Evolutionary conservation across 306 rosid genomes (phyloP), one percentile per base, ranked within the genome.

Genomic region (Cajanus cajan): DNA sequence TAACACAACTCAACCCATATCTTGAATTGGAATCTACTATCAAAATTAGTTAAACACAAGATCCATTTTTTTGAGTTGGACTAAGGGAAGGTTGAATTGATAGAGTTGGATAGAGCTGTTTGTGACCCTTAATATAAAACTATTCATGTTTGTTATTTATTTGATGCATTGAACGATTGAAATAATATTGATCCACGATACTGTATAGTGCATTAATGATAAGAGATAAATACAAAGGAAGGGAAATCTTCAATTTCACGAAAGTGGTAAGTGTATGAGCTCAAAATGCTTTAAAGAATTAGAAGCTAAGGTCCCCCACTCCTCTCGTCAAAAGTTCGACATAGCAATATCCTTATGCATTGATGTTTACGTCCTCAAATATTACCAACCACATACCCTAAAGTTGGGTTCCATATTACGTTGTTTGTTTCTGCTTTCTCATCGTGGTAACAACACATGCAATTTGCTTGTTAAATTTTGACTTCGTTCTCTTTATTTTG

Each of bases 381-480:
- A 82, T 87, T 85, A 78, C 88, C 84, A 92, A 84, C 97, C 97
- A 85, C 89, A 82, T 8, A 82, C 84, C 86, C 86, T 82, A 92
- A 92, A 92, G 91, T 83, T 79, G 11, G 76, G 84, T 87, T 84
- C 94, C 88, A 78, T 84, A 57, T 82, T 82, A 57, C 74, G 47
- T 85, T 88, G 85, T 81, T 85, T 69, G 77, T 82, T 82, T 65
- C 78, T 84, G 80, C 89, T 87, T 85, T 88, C 82, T 81, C 74
- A 40, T 85, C 78, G 50, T 79, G 75, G 57, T 79, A 61, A 68
- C 39, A 43, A 58, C 72, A 40, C 83, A 61, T 15, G 21, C 67
- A 64, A 28, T 78, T 77, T 70, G 7, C 61, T 40, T 75, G 31
- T 70, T 82, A 44, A 48, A 50, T 48, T 81, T 78, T 74, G 78